Conservation (phyloP, 129 eudicot species). For the Artemisia argyi region DNA sequence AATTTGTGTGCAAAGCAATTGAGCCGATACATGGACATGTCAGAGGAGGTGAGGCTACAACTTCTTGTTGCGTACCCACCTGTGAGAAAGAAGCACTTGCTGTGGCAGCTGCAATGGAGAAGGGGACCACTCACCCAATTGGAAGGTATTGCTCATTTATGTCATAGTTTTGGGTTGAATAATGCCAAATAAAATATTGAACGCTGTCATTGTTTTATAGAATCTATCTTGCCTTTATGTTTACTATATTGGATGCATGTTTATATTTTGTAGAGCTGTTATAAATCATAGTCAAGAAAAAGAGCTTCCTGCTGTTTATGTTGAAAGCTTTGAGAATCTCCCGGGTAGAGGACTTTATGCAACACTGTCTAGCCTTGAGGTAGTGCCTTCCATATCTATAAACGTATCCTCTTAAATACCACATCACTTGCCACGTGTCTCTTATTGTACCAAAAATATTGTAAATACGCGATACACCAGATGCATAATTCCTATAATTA, state of each 20-base stretch:
- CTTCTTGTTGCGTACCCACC: constrained; percentile 82
- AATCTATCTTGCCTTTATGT: too few relatives aligned
- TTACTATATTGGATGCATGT: background rate
- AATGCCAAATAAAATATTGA: too few relatives aligned
- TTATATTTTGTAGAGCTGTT: constrained; percentile 71
- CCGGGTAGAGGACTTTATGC: constrained; percentile 98
- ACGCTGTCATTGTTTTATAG: too few relatives aligned
- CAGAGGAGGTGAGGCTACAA: constrained; percentile 21
- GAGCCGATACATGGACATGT: constrained; percentile 94
- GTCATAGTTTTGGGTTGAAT: background rate
- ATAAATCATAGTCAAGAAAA: constrained; percentile 87
- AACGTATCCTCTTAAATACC: background rate
- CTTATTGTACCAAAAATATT: background rate
- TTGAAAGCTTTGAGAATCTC: constrained; percentile 85
- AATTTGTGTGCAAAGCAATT: constrained; percentile 87
- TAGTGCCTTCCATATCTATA: constrained; percentile 32
- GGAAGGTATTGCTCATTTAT: constrained; percentile 60
- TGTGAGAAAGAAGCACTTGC: constrained; percentile 99
- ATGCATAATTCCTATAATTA: too few relatives aligned
- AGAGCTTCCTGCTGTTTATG: constrained; percentile 91
- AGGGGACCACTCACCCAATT: constrained; percentile 98
- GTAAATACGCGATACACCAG: background rate
- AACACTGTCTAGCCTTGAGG: constrained; percentile 88
- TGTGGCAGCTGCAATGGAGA: constrained; percentile 99
- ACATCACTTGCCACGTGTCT: background rate